These are phyloP conservation scores for Sporothrix dimorphospora DNA, from an alignment of 2,329 filamentous ascomycete genomes.

Conservation along the genomic window DNA sequence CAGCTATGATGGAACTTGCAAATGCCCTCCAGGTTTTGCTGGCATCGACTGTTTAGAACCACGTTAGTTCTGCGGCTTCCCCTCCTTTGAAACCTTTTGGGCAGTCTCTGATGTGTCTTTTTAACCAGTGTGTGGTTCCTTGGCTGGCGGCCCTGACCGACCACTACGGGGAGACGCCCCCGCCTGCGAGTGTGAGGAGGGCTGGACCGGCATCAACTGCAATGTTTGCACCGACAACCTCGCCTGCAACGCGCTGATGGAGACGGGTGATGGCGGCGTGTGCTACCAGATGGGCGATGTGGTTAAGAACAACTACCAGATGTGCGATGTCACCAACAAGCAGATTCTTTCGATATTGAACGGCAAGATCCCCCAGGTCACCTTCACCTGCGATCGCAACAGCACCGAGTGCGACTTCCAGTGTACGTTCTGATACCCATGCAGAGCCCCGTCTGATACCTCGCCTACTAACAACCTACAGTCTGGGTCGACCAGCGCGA, in stretches of 20 bases:
- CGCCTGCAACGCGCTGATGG: constrained; percentile 88
- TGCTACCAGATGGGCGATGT: constrained; percentile 92
- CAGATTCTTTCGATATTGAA: constrained; percentile 89
- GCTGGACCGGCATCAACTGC: constrained; percentile 97
- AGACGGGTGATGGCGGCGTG: constrained; percentile 76
- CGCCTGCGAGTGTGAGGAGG: constrained; percentile 83
- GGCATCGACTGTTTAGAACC: constrained; percentile 92
- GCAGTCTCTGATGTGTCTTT: background rate
- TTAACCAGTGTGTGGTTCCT: constrained; percentile 74
- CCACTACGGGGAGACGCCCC: constrained; percentile 65
- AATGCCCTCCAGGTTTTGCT: constrained; percentile 88
- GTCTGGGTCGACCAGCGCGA: constrained; percentile 94
- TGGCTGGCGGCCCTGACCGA: constrained; percentile 79
- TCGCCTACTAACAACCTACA: constrained; percentile 40
- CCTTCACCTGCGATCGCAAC: constrained; percentile 83
- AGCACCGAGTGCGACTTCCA: constrained; percentile 87
- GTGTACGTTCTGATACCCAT: constrained; percentile 58
- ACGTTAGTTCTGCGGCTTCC: constrained; percentile 49
- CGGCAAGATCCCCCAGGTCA: constrained; percentile 85
- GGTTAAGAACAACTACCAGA: constrained; percentile 94
- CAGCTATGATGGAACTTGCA: constrained; percentile 87
- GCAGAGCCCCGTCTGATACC: background rate
- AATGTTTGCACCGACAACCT: constrained; percentile 86
- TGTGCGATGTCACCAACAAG: constrained; percentile 95
- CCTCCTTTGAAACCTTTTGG: background rate